Conservation (phyloP, 306 rosid genomes). For the Glycine tomentella region DNA sequence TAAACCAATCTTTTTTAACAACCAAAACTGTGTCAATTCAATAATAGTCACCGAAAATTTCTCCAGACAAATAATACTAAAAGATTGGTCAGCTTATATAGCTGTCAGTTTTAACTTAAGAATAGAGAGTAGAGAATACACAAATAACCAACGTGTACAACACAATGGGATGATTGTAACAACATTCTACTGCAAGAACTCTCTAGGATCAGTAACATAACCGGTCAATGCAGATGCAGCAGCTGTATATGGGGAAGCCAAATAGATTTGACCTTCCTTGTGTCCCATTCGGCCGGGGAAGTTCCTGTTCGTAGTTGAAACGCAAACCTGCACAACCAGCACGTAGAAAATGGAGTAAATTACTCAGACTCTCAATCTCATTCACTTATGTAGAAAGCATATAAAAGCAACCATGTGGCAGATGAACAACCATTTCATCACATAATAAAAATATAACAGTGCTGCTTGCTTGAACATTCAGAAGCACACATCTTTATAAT, state of each 20-base stretch:
- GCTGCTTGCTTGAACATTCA: slow-evolving; percentile 14
- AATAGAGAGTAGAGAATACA: slow-evolving; percentile 32
- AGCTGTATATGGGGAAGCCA: slow-evolving; percentile 95
- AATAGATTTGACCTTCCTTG: slow-evolving; percentile 88
- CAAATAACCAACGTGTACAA: slow-evolving; percentile 14
- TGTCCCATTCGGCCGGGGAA: slow-evolving; percentile 99
- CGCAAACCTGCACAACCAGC: slow-evolving; percentile 72
- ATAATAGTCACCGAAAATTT: slow-evolving; percentile 10
- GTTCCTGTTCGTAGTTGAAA: slow-evolving; percentile 82
- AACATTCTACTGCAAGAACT: slow-evolving; percentile 73
- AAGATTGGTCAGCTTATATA: background rate
- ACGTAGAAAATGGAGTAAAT: background rate
- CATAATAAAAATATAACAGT: background rate
- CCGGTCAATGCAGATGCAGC: slow-evolving; percentile 99
- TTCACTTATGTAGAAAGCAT: slow-evolving; percentile 16
- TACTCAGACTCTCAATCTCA: slow-evolving; percentile 19
- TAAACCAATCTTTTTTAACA: background rate
- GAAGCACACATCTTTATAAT: slow-evolving; percentile 9
- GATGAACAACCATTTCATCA: background rate
- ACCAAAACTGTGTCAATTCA: slow-evolving; percentile 18
- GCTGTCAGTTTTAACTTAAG: slow-evolving; percentile 11
- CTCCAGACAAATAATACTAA: background rate
- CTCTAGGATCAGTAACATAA: slow-evolving; percentile 90
- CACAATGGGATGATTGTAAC: background rate
- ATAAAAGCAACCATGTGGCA: slow-evolving; percentile 23